Base-by-base conservation (phyloP, 2,329 filamentous ascomycete genomes). In the Aspergillus transmontanensis region DNA sequence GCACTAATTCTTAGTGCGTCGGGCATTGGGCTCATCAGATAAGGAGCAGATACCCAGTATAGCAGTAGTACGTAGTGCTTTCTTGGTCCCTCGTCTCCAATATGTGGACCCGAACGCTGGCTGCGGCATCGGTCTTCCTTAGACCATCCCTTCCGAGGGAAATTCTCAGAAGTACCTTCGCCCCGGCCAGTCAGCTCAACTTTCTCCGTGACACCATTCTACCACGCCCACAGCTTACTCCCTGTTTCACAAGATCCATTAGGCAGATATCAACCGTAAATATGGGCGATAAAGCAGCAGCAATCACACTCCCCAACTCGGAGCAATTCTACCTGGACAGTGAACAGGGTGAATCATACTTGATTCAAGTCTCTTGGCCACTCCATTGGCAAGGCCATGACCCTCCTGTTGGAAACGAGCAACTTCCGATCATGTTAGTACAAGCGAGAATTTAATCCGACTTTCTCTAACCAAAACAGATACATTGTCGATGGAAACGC, bases 401-500 rank as follows among this genome's bases (percentile, higher is more conserved):
- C 6, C 55, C 45, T 3, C 43, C 60, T n/a, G 41, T 46, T 39
- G 59, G 26, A 1, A 26, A 28, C 26, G 46, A 28, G 23, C 46
- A 50, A 11, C 23, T 50, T 50, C 46, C 46, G 23, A 30, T 50
- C 23, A 50, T 50, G 46, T 50, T 28, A 30, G 46, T 30, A 23
- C 5, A 3, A 5, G 0, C 11, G 7, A 6, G 7, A 16, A 14
- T 16, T 3, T 19, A 21, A 48, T 1, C 12, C 3, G 11, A 60
- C 9, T 54, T 30, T n/a, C 19, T 34, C 61, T 50, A 51, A 59
- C 23, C n/a, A 26, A 19, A 45, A 48, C 53, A 70, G 69, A 57
- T 71, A 71, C 54, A 64, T 69, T 16, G 66, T 71, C 21, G 69
- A 71, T 28, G 69, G 69, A 11, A 71, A 71, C 54, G 64, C 68